Evolutionary conservation across 1,284 basidiomycete species (phyloP).

Genomic region (Cystobasidium sp.): DNA sequence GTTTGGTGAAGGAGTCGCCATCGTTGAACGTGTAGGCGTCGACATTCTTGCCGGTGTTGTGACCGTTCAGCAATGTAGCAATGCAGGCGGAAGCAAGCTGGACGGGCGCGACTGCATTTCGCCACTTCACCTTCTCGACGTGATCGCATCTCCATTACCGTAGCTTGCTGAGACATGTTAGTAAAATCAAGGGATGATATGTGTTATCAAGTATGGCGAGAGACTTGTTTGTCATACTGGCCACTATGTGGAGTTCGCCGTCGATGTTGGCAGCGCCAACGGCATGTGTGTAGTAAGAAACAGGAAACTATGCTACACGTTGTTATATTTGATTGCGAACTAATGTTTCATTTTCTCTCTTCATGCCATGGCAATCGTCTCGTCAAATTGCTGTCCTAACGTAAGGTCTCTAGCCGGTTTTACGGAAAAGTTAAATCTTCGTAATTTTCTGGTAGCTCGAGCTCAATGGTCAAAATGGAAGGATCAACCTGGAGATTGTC

Average conservation of each 20-base stretch:
- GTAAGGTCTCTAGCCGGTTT: background rate
- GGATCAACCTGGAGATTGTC: conserved; percentile 22
- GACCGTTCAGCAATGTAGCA: background rate
- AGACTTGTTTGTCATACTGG: background rate
- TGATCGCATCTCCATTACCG: too few species aligned
- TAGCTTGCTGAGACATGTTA: too few species aligned
- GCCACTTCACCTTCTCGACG: too few species aligned
- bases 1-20: background rate
- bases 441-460: conserved; percentile 35
- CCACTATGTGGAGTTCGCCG: background rate
- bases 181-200: too few species aligned
- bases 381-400: background rate
- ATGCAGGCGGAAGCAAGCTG: too few species aligned
- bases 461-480: conserved; percentile 18
- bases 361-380: background rate
- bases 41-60: background rate
- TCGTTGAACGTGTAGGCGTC: background rate
- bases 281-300: background rate
- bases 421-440: conserved; percentile 34
- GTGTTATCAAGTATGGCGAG: too few species aligned
- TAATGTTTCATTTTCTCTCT: background rate
- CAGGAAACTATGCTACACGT: background rate
- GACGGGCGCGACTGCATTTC: too few species aligned
- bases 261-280: background rate
- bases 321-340: background rate